Evolutionary conservation across 345 rosid species (phyloP).

Genomic region (Sisymbrium altissimum): DNA sequence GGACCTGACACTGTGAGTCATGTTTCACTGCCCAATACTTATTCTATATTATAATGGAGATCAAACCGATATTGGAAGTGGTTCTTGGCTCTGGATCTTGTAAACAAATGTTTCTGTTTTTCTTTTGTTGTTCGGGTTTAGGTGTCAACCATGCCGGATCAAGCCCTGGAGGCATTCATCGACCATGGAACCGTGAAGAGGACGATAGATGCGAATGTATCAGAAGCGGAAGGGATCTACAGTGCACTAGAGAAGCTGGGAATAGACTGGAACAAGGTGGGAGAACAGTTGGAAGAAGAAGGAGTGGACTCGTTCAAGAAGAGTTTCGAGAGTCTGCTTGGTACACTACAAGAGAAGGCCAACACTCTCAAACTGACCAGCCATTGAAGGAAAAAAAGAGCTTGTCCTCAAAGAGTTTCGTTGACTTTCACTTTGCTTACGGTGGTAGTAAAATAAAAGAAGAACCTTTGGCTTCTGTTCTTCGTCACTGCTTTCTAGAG

Average conservation of each 20-base stretch:
- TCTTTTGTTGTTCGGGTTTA: conserved; percentile 22
- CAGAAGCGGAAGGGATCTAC: conserved; percentile 95
- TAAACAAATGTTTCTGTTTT: background rate
- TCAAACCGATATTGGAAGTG: background rate
- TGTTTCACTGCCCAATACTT: too few relatives aligned
- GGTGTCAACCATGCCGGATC: conserved; percentile 99
- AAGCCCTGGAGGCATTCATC: conserved; percentile 84
- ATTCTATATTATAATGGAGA: too few relatives aligned
- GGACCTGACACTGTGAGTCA: conserved; percentile 89
- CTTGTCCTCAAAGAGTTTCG: background rate
- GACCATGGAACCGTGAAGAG: conserved; percentile 83
- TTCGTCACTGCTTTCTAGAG: background rate
- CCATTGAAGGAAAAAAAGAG: conserved; percentile 38
- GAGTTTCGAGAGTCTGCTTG: conserved; percentile 90
- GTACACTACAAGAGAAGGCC: conserved; percentile 93
- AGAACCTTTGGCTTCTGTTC: conserved; percentile 20
- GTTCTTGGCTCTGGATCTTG: background rate
- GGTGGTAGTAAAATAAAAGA: conserved; percentile 28
- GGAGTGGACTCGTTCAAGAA: conserved; percentile 93
- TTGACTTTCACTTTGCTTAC: background rate
- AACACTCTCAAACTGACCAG: conserved; percentile 73
- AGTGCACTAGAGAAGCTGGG: conserved; percentile 95
- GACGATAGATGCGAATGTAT: conserved; percentile 83
- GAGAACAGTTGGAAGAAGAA: conserved; percentile 79
- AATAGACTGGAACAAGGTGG: conserved; percentile 80